A percentile compares a stretch with the other conserved stretches of the same genome.
These are phyloP conservation scores for Colletotrichum nymphaeae DNA, from an alignment of 2,329 filamentous ascomycete genomes.

Conservation along the genomic window DNA sequence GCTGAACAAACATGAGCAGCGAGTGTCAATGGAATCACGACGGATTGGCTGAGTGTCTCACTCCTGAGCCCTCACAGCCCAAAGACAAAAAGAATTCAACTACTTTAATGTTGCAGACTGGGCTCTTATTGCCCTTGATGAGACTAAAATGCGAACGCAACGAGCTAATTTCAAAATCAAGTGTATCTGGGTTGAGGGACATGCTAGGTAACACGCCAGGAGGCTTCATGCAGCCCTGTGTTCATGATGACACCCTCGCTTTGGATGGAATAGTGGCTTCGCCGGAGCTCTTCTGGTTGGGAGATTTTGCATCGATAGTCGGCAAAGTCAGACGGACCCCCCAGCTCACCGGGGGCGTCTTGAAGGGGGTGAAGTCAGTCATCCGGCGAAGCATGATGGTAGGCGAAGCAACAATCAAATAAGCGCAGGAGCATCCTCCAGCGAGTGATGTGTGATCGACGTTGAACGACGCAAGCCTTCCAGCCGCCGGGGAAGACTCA, in stretches of 20 bases:
- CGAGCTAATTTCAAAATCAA: rapidly evolving
- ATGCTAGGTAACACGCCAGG: too few relatives aligned
- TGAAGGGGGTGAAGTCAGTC: neutral
- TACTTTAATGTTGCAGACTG: neutral
- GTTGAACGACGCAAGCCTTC: neutral
- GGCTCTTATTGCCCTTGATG: neutral
- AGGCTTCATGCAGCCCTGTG: too few relatives aligned
- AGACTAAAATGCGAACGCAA: neutral
- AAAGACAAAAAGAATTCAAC: neutral
- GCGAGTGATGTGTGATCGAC: neutral
- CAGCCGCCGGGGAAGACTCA: too few relatives aligned
- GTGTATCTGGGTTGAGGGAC: neutral
- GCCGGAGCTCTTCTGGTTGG: too few relatives aligned
- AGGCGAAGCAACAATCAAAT: neutral
- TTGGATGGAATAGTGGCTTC: neutral
- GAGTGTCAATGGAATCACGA: neutral
- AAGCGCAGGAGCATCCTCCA: neutral
- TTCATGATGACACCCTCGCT: neutral
- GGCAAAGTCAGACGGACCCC: neutral
- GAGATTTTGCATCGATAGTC: neutral
- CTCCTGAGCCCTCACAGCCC: neutral
- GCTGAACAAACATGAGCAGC: too few relatives aligned
- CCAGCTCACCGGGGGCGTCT: neutral
- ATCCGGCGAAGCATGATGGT: neutral
- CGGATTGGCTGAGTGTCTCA: neutral